Base-by-base conservation (phyloP, 352 stramenopile species). In the Blastocystis sp. region DNA sequence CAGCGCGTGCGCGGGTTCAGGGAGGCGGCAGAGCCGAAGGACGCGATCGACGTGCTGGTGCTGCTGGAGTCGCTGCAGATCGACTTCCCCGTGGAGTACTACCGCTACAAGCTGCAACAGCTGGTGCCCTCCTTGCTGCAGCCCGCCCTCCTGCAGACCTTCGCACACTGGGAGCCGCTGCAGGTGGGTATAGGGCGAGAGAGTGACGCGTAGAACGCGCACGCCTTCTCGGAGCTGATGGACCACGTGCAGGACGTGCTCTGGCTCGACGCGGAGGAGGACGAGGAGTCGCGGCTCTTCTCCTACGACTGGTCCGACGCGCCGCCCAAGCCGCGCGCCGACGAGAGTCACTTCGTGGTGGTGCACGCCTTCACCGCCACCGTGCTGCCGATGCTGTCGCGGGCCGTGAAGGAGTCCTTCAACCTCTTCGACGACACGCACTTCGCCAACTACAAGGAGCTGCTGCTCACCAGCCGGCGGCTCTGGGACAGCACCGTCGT, bases 21-120 rank as follows among this genome's bases (percentile, higher is more conserved):
- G 5, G 38, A 79, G 38, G 69, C 61, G 45, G 43, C 38, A 5
- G 21, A 43, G 38, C 17, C 28, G 7, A 45, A 45, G 38, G 28
- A 61, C 1, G 41, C 69, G 21, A 21, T 79, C 5, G 69, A 79
- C 2, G 69, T 62, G 43, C 69, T 79, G 1, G 21, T 28, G 21
- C 43, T 79, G 28, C 21, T 79, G 28, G 69, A 79, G 69, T 28
- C 61, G 9, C 21, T 79, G 28, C 69, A 79, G 53, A 64, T 79
- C 52, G 45, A 79, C 10, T 79, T 45, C n/a, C 40, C 69, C 10
- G 23, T 52, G 10, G 69, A 79, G 38, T 79, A 79, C 43, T 79
- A 79, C 62, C 69, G 69, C 43, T 79, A 79, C 43, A 79, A 79
- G 23, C 9, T 79, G 11, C 62, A 41, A 28, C 69, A 79, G 43